phyloP scores from a whole-genome alignment of 2,329 filamentous ascomycete genomes.

The Colletotrichum incanum region DNA sequence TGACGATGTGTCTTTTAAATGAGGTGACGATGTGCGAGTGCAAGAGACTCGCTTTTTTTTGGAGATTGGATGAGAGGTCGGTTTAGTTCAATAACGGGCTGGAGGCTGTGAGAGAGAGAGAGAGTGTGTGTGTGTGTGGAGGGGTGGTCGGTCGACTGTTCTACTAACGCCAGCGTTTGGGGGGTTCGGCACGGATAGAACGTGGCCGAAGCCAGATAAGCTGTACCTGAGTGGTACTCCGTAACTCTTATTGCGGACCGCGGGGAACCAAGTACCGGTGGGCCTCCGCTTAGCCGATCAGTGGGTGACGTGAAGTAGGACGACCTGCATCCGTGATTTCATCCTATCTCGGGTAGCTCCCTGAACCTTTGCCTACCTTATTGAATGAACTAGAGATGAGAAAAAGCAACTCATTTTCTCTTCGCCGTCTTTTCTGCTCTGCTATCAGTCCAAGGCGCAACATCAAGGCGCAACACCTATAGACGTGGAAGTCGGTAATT shows the following conservation, averaged over 20 bases:
- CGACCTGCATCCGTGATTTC: not conserved
- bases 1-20: constrained; percentile 14
- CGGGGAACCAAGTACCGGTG: constrained; percentile 20
- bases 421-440: not conserved
- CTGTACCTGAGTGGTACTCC: constrained; percentile 20
- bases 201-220: constrained; percentile 31
- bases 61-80: constrained; percentile 41
- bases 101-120: constrained; percentile 18
- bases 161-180: constrained; percentile 6
- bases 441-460: not conserved
- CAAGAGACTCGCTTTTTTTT: constrained; percentile 6
- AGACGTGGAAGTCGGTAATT: too few relatives aligned
- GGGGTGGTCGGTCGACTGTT: constrained; percentile 15
- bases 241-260: constrained; percentile 11
- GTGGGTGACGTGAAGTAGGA: not conserved
- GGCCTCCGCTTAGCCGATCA: constrained; percentile 20
- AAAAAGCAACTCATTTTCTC: not conserved
- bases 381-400: not conserved
- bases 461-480: not conserved
- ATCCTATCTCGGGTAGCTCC: not conserved
- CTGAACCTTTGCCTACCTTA: not conserved
- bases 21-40: constrained; percentile 6
- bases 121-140: constrained; percentile 4
- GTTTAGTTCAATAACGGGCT: constrained; percentile 30
- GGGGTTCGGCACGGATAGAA: constrained; percentile 5